phyloP scores from a whole-genome alignment of 75 land plant species.

The Chamaecyparis obtusa region DNA sequence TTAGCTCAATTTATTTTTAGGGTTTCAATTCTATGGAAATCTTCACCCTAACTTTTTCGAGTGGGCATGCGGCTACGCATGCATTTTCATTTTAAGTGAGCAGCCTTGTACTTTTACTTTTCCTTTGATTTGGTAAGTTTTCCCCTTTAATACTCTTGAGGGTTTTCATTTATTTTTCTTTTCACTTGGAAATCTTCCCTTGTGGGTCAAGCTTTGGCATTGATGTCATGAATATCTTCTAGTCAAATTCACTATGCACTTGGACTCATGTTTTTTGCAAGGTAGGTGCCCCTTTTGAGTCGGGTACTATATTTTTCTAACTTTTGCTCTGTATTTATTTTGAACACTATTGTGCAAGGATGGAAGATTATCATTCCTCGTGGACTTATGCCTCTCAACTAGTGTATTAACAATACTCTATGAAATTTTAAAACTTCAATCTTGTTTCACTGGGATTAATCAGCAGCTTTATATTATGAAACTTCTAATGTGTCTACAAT shows the following conservation, averaged over 20 bases:
- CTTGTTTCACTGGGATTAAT: too few species aligned
- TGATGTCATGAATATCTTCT: not conserved
- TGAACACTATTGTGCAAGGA: not conserved
- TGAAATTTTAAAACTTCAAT: not conserved
- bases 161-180: not conserved
- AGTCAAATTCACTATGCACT: not conserved
- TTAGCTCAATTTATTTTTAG: not conserved
- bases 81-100: not conserved
- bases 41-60: not conserved
- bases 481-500: too few species aligned
- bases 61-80: not conserved
- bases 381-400: too few species aligned
- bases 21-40: not conserved
- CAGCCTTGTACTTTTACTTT: not conserved
- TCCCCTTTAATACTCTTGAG: too few species aligned
- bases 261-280: too few species aligned
- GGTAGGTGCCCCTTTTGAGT: too few species aligned
- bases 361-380: too few species aligned
- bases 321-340: too few species aligned
- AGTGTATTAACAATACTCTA: not conserved
- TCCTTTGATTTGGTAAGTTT: not conserved
- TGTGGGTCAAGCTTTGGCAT: not conserved
- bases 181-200: not conserved
- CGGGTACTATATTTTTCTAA: not conserved
- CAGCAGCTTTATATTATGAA: too few species aligned